Base-by-base conservation (phyloP, 75 land plant species). In the Picea sitchensis region DNA sequence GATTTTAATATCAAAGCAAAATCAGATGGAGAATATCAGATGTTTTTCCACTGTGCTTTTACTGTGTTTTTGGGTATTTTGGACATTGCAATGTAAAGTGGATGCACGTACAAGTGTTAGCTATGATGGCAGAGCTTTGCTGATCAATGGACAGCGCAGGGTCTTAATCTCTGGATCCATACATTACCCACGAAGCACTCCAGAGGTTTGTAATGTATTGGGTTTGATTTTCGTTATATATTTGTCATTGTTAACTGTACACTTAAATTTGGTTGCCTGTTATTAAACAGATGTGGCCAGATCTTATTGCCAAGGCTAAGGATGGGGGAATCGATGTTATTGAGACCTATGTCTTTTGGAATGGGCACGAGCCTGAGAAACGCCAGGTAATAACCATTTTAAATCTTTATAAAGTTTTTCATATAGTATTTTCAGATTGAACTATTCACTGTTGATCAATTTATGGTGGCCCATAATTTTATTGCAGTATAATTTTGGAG, bases 401-500 rank as follows among this genome's bases (percentile, higher is more conserved):
- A 51, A 51, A 9, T 9, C 56, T 51, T 8, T 51, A 9, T 51
- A 9, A 51, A 51, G 56, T 1, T 51, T 51, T 9, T 51, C 56
- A 51, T 51, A 0, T 47, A 1, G 56, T 51, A 51, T 51, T 9
- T 51, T 9, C 56, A 51, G 56, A 51, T 51, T 51, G 56, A 9
- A 9, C 56, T 51, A 51, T 51, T 51, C 11, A 51, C 0, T 51
- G 11, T 9, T 9, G 56, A 51, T 9, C 1, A 9, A 51, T 51
- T 51, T 4, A 47, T 47, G 54, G 54, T 1, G 1, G 54, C 9
- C 9, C 9, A 51, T 51, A 51, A 51, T 51, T 9, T 51, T 51
- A 14, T 51, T 78, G 51, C 84, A 92, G 93, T 92, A 80, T 79
- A 76, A 90, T 67, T 92, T 90, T 75, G 82, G 82, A 61, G 93